phyloP scores from a whole-genome alignment of 257 asterid species.

The Asclepias syriaca region DNA sequence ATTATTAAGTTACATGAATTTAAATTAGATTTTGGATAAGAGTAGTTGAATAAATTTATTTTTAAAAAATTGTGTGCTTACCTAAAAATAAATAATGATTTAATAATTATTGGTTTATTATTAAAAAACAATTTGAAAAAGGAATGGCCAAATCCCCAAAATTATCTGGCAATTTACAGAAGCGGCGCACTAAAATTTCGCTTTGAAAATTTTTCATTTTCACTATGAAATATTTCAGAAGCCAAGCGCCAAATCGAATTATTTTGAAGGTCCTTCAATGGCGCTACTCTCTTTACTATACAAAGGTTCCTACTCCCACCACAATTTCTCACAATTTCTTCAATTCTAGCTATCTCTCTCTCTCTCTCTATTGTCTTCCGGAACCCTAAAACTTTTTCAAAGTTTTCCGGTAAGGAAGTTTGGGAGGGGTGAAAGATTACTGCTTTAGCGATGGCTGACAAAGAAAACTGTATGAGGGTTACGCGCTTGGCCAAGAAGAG shows the following conservation, averaged over 20 bases:
- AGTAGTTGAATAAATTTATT: too few relatives aligned
- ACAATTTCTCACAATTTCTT: not conserved
- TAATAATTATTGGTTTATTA: too few relatives aligned
- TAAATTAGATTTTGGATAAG: too few relatives aligned
- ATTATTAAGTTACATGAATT: too few relatives aligned
- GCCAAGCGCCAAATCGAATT: slow-evolving; percentile 24
- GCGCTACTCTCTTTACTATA: slow-evolving; percentile 25
- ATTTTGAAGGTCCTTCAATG: slow-evolving; percentile 32
- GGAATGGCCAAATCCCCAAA: too few relatives aligned
- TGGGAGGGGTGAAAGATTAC: not conserved
- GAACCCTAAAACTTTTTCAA: not conserved
- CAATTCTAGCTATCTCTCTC: not conserved
- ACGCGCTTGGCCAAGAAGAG: slow-evolving; percentile 84
- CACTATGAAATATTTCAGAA: not conserved
- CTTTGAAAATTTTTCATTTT: not conserved
- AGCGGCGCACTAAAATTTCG: too few relatives aligned
- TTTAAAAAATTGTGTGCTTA: too few relatives aligned
- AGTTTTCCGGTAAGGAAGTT: not conserved
- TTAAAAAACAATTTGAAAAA: too few relatives aligned
- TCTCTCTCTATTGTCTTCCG: not conserved
- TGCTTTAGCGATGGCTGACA: slow-evolving; percentile 50
- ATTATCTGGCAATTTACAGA: too few relatives aligned
- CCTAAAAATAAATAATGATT: too few relatives aligned
- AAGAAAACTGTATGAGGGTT: slow-evolving; percentile 50
- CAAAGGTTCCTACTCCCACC: slow-evolving; percentile 6